Conservation (phyloP, 1,139 yeast species). For the Debaryomyces singareniensis region DNA sequence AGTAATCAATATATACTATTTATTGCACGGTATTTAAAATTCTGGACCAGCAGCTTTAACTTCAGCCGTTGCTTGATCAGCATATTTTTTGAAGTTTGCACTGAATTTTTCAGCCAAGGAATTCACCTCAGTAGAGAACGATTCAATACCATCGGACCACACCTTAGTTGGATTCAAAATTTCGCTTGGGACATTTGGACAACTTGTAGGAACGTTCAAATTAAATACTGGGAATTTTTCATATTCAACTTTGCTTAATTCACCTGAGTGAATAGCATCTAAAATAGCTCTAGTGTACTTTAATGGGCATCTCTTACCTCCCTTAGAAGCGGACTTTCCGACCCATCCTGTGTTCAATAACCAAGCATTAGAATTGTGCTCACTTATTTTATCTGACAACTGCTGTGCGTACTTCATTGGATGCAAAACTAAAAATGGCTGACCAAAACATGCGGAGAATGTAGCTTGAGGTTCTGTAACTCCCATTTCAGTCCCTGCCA, state of each 20-base stretch:
- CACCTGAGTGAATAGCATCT: constrained; percentile 92
- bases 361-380: constrained; percentile 93
- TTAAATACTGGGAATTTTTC: constrained; percentile 86
- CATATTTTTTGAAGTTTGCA: constrained; percentile 82
- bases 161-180: constrained; percentile 82
- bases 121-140: constrained; percentile 64
- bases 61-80: constrained; percentile 77
- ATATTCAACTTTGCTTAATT: constrained; percentile 70
- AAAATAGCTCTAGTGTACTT: constrained; percentile 96
- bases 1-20: too few relatives aligned
- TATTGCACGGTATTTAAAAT: too few relatives aligned
- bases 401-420: constrained; percentile 98
- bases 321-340: constrained; percentile 86
- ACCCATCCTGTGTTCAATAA: constrained; percentile 98
- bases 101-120: constrained; percentile 72
- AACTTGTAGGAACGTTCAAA: constrained; percentile 76
- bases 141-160: constrained; percentile 70
- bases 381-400: constrained; percentile 85
- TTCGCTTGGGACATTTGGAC: constrained; percentile 78
- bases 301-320: constrained; percentile 97
- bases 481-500: constrained; percentile 99
- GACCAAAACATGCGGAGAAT: constrained; percentile 98
- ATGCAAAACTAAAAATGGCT: constrained; percentile 96
- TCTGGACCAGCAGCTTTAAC: constrained; percentile 91
- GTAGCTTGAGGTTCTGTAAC: constrained; percentile 98